phyloP scores from a whole-genome alignment of 768 basidiomycete species.

The Strobilomyces dryophilus region DNA sequence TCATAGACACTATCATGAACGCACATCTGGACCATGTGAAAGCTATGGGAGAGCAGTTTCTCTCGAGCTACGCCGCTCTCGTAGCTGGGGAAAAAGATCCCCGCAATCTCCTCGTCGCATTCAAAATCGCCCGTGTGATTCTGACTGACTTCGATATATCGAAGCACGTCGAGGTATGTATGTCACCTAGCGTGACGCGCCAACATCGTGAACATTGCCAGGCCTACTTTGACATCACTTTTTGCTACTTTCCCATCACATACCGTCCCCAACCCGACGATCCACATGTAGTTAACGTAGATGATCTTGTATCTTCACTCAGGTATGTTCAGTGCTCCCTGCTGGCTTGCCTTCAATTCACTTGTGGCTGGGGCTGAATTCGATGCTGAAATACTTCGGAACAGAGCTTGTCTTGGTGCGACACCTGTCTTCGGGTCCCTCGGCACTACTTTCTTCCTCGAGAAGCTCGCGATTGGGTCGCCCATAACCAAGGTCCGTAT shows the following conservation, averaged over 20 bases:
- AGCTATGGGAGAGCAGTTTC: conserved; percentile 65
- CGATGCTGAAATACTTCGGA: not conserved
- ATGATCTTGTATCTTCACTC: conserved; percentile 74
- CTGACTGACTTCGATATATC: conserved; percentile 84
- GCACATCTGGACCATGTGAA: conserved; percentile 52
- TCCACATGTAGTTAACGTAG: conserved; percentile 86
- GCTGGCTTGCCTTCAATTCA: not conserved
- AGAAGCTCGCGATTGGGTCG: conserved; percentile 83
- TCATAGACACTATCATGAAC: conserved; percentile 62
- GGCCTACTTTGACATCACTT: conserved; percentile 91
- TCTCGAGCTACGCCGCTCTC: conserved; percentile 71
- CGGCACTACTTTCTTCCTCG: conserved; percentile 84
- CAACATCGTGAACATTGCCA: conserved; percentile 27
- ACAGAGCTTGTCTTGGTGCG: conserved; percentile 67
- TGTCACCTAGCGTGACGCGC: not conserved
- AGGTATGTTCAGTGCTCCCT: conserved; percentile 38
- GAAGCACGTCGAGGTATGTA: conserved; percentile 68
- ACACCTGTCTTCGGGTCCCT: conserved; percentile 79
- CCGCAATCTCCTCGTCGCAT: conserved; percentile 85
- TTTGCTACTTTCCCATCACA: conserved; percentile 98
- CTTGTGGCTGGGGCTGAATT: not conserved
- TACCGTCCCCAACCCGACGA: conserved; percentile 93
- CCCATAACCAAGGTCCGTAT: conserved; percentile 70
- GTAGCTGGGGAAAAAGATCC: conserved; percentile 98
- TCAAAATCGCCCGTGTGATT: conserved; percentile 82